Conservation (phyloP, 352 stramenopile genomes). For the Phytophthora kernoviae region DNA sequence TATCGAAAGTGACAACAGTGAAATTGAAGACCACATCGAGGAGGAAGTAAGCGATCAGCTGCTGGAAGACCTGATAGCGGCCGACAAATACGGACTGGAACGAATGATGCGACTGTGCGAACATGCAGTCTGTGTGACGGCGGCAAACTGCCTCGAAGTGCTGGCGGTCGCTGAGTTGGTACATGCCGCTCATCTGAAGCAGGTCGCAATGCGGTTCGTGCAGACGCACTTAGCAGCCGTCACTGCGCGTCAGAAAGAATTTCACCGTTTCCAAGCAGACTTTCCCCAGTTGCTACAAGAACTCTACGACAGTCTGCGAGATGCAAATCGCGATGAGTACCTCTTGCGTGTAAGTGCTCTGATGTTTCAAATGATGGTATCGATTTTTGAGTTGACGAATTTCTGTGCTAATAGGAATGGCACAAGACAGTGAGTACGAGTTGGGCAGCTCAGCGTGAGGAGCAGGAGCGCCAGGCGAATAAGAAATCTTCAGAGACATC, state of each 20-base stretch:
- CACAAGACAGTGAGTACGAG: slow-evolving; percentile 34
- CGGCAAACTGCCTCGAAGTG: slow-evolving; percentile 61
- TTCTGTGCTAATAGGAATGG: slow-evolving; percentile 42
- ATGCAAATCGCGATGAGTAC: slow-evolving; percentile 30
- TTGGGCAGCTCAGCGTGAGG: slow-evolving; percentile 27
- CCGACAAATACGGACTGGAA: slow-evolving; percentile 75
- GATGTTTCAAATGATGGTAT: slow-evolving; percentile 1
- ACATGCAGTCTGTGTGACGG: slow-evolving; percentile 46
- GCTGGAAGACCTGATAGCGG: slow-evolving; percentile 75
- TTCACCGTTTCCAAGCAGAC: slow-evolving; percentile 33
- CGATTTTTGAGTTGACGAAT: slow-evolving; percentile 1
- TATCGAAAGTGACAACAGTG: not conserved
- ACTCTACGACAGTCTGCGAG: slow-evolving; percentile 42
- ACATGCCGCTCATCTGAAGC: slow-evolving; percentile 58
- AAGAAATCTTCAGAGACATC: slow-evolving; percentile 15
- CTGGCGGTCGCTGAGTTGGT: slow-evolving; percentile 68
- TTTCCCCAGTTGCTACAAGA: slow-evolving; percentile 54
- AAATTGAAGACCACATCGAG: slow-evolving; percentile 9
- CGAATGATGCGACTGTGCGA: slow-evolving; percentile 75
- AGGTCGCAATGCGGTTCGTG: slow-evolving; percentile 46
- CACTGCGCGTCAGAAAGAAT: slow-evolving; percentile 27
- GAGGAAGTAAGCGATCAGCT: slow-evolving; percentile 40
- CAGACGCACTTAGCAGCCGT: slow-evolving; percentile 36
- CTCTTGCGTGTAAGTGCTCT: slow-evolving; percentile 35
- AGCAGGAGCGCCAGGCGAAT: slow-evolving; percentile 35